A percentile compares a stretch with the other conserved stretches of the same genome.
phyloP scores from a whole-genome alignment of 345 rosid species.

The Salix arbutifolia region DNA sequence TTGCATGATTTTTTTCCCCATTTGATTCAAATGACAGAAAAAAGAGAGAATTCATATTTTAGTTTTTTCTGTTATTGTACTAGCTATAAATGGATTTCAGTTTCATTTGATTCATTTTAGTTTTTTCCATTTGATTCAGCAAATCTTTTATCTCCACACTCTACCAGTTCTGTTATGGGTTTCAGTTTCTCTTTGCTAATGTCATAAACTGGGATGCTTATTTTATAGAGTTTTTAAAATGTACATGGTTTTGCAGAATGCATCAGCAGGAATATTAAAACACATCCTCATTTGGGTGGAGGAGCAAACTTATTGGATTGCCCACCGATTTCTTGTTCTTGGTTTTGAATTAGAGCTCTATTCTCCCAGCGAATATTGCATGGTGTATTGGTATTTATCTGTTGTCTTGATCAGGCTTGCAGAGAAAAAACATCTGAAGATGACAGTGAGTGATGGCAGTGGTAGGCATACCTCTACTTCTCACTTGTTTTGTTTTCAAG shows the following conservation, averaged over 20 bases:
- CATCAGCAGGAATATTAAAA: slow-evolving; percentile 40
- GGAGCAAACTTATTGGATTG: slow-evolving; percentile 95
- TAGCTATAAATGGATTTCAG: background rate
- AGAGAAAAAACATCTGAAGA: slow-evolving; percentile 71
- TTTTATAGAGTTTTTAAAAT: background rate
- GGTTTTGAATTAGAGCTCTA: slow-evolving; percentile 96
- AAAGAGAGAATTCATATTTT: background rate
- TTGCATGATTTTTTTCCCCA: background rate
- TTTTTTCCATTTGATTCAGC: too few relatives aligned
- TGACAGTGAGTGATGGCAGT: slow-evolving; percentile 32
- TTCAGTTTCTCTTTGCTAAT: background rate
- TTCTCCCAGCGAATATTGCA: slow-evolving; percentile 79
- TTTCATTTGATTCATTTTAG: too few relatives aligned
- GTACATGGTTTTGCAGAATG: slow-evolving; percentile 54
- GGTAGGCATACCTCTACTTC: slow-evolving; percentile 30
- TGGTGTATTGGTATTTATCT: slow-evolving; percentile 93
- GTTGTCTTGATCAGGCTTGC: slow-evolving; percentile 68
- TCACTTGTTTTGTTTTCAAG: slow-evolving; percentile 1
- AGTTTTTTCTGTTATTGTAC: background rate
- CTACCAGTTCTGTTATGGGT: background rate
- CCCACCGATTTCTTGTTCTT: slow-evolving; percentile 71
- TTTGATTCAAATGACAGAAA: background rate
- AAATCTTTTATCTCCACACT: background rate
- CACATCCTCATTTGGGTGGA: slow-evolving; percentile 81
- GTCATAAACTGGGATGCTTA: background rate